These are phyloP conservation scores for Mrakia frigida DNA, from an alignment of 768 basidiomycete species.

Conservation along the genomic window DNA sequence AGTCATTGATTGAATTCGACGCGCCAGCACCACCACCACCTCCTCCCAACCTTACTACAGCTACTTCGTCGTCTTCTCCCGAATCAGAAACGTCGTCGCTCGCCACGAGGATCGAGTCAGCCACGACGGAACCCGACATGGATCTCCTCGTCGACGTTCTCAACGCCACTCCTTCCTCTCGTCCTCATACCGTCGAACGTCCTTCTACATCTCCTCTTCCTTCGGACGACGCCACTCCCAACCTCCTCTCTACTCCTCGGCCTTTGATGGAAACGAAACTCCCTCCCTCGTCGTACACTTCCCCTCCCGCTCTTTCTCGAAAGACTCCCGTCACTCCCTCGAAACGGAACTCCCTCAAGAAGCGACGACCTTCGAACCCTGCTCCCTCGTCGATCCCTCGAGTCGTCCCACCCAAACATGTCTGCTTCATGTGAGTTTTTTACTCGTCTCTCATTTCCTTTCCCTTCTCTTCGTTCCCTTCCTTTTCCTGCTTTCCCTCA, in stretches of 20 bases:
- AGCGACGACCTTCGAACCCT: conserved; percentile 13
- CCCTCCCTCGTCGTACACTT: background rate
- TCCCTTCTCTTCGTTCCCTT: background rate
- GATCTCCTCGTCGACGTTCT: conserved; percentile 21
- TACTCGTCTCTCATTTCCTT: background rate
- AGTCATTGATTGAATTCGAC: conserved; percentile 8
- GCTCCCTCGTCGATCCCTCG: background rate
- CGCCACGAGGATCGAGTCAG: background rate
- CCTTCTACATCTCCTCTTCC: background rate
- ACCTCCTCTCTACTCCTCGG: background rate
- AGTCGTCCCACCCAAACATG: background rate
- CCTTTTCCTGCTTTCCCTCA: background rate
- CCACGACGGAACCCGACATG: conserved; percentile 9
- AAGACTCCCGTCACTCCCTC: conserved; percentile 1
- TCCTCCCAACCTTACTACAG: background rate
- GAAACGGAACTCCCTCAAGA: conserved; percentile 14
- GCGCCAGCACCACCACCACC: background rate
- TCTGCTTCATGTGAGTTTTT: conserved; percentile 30
- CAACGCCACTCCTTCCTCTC: conserved; percentile 13
- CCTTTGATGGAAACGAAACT: background rate
- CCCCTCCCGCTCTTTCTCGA: background rate
- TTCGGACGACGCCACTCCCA: background rate
- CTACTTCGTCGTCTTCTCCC: background rate
- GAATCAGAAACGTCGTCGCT: background rate
- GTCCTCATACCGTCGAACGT: conserved; percentile 8